Conservation (phyloP, 169 alveolate genomes). For the Plasmodium malariae region DNA sequence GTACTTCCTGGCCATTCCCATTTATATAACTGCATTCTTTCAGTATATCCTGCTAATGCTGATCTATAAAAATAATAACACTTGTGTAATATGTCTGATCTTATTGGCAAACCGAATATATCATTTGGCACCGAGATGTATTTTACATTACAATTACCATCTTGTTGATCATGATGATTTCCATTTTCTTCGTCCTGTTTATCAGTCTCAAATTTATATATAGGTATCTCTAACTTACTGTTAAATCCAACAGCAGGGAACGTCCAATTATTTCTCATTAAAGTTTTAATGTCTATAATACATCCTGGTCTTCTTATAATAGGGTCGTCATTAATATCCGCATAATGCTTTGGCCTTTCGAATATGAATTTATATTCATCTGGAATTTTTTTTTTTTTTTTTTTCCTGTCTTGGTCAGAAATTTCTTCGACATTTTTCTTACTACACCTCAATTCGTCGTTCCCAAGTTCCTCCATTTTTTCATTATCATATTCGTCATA, state of each 20-base stretch:
- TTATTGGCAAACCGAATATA: slow-evolving; percentile 87
- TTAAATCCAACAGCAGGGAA: slow-evolving; percentile 91
- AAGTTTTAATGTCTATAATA: slow-evolving; percentile 82
- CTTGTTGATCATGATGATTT: too few relatives aligned
- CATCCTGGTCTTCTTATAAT: slow-evolving; percentile 89
- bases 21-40: slow-evolving; percentile 89
- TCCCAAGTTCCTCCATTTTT: neutral
- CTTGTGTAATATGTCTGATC: slow-evolving; percentile 88
- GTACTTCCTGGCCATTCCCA: slow-evolving; percentile 92
- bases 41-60: slow-evolving; percentile 90
- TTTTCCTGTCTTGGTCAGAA: slow-evolving; percentile 13
- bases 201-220: slow-evolving; percentile 81
- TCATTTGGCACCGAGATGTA: slow-evolving; percentile 86
- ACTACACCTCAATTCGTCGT: too few relatives aligned
- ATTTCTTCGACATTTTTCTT: neutral
- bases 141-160: too few relatives aligned
- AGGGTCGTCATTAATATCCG: slow-evolving; percentile 87
- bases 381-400: neutral
- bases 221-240: slow-evolving; percentile 87
- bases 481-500: neutral
- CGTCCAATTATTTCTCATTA: slow-evolving; percentile 86
- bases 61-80: slow-evolving; percentile 88
- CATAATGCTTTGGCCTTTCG: slow-evolving; percentile 65
- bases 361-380: slow-evolving; percentile 62
- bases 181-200: slow-evolving; percentile 70